A percentile compares a stretch with the other conserved stretches of the same genome.
phyloP scores from a whole-genome alignment of 177 flowering plant species.

The Telopea speciosissima region DNA sequence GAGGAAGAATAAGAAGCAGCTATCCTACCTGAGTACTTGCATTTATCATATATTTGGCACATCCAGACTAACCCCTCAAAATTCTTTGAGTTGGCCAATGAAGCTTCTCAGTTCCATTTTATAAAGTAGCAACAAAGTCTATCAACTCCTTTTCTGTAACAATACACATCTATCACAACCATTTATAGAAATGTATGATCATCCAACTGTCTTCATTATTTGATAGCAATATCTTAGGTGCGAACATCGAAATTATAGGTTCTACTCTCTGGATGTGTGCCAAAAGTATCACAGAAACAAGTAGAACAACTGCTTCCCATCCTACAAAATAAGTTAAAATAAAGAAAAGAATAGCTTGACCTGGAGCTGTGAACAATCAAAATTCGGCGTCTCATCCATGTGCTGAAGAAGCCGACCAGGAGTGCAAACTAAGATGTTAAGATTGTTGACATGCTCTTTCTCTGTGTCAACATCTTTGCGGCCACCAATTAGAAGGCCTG shows the following conservation, averaged over 20 bases:
- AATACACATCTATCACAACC: too few species aligned
- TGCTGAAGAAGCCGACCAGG: conserved; percentile 98
- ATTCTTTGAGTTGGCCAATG: not conserved
- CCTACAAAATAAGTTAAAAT: conserved; percentile 5
- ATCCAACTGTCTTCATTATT: not conserved
- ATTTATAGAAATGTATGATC: not conserved
- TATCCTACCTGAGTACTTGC: not conserved
- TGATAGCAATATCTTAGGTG: not conserved
- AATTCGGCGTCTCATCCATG: conserved; percentile 94
- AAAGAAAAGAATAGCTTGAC: conserved; percentile 28
- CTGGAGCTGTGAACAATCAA: conserved; percentile 96
- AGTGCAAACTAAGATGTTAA: conserved; percentile 88
- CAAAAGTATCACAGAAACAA: not conserved
- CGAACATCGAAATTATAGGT: not conserved
- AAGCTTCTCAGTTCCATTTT: too few species aligned
- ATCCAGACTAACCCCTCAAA: not conserved
- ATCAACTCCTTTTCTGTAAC: too few species aligned
- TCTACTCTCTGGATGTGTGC: not conserved
- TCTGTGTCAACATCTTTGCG: conserved; percentile 73
- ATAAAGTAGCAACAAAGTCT: too few species aligned
- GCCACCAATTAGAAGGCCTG: conserved; percentile 95
- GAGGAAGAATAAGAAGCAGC: not conserved
- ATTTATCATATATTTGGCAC: not conserved
- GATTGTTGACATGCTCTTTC: conserved; percentile 61
- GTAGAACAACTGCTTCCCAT: not conserved